Base-by-base conservation (phyloP, 768 basidiomycete species). In the Suillus ampliporus region DNA sequence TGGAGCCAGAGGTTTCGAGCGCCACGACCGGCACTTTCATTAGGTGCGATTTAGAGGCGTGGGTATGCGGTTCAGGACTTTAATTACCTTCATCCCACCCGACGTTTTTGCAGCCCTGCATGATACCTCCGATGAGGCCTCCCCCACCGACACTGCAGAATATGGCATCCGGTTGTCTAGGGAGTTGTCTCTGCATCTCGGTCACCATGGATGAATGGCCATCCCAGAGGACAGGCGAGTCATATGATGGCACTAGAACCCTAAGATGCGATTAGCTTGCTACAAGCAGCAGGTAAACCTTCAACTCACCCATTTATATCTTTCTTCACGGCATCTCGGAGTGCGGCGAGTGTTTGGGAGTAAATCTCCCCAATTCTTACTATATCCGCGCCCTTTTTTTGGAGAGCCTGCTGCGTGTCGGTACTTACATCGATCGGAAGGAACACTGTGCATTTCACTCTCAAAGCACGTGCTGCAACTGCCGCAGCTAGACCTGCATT, bases 111-210 rank as follows among this genome's bases (percentile, higher is more conserved):
- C 89, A 91, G n/a, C 91, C 91, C 5, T 80, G 74, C 38, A 91
- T 84, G 51, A 92, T 75, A 0, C 92, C 92, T 11, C 87, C 89
- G 4, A 90, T 74, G 0, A 93, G 75, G 1, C 91, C 90, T 0
- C 82, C 91, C 0, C 91, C 91, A 41, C 92, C 92, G 14, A 92
- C 89, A 58, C 87, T 87, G 69, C 91, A 92, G 63, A 92, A 86
- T 47, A 93, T 86, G 1, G 89, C 90, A 62, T 88, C 84, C 7
- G 91, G 90, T 66, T 82, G 83, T 43, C 66, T 64, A 1, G 74
- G 73, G 5, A 92, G 76, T 64, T 91, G 89, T 11, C 72, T 68
- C 19, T 78, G 71, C 47, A 91, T 85, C 69, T 93, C 92, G 17
- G 75, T 68, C 44, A 93, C 78, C 82, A 93, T 86, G 19, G 89